A percentile compares a stretch with the other conserved stretches of the same genome.
Evolutionary conservation across 352 stramenopile species (phyloP).

Genomic region (Phytophthora citrophthora): DNA sequence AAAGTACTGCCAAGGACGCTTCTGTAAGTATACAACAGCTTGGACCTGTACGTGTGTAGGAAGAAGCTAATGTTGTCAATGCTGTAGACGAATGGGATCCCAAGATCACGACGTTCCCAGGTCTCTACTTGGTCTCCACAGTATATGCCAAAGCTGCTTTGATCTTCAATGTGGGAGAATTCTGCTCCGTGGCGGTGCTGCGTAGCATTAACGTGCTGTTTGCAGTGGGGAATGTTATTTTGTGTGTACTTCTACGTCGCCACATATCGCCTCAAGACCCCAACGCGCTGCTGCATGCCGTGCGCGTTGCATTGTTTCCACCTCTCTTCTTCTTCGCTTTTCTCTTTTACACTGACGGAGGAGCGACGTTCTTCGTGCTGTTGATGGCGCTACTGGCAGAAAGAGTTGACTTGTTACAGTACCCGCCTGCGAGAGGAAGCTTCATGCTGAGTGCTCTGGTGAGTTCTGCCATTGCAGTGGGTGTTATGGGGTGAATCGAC

Average conservation of each 20-base stretch:
- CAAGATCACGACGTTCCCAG: constrained; percentile 94
- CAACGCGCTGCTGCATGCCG: constrained; percentile 64
- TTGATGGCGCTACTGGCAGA: constrained; percentile 79
- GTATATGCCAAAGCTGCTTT: constrained; percentile 40
- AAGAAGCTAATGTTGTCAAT: too few relatives aligned
- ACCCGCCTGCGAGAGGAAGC: constrained; percentile 36
- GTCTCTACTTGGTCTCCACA: constrained; percentile 78
- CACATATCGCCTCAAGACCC: constrained; percentile 49
- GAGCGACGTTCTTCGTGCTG: constrained; percentile 89
- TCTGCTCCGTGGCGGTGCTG: constrained; percentile 70
- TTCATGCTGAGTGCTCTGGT: constrained; percentile 74
- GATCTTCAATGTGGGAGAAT: constrained; percentile 23
- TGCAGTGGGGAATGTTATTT: constrained; percentile 53
- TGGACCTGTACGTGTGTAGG: too few relatives aligned
- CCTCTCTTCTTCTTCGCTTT: constrained; percentile 90
- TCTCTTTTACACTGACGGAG: constrained; percentile 91
- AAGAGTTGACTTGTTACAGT: constrained; percentile 50
- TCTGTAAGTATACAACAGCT: constrained; percentile 39
- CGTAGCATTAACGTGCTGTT: constrained; percentile 87
- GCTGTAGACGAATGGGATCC: constrained; percentile 81
- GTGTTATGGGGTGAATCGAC: background rate
- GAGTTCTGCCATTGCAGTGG: constrained; percentile 1
- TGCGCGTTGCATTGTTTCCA: constrained; percentile 80
- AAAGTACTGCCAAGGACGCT: constrained; percentile 79
- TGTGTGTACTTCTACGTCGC: constrained; percentile 58